Base-by-base conservation (phyloP, 768 basidiomycete species). In the Phaeotremella fagi region DNA sequence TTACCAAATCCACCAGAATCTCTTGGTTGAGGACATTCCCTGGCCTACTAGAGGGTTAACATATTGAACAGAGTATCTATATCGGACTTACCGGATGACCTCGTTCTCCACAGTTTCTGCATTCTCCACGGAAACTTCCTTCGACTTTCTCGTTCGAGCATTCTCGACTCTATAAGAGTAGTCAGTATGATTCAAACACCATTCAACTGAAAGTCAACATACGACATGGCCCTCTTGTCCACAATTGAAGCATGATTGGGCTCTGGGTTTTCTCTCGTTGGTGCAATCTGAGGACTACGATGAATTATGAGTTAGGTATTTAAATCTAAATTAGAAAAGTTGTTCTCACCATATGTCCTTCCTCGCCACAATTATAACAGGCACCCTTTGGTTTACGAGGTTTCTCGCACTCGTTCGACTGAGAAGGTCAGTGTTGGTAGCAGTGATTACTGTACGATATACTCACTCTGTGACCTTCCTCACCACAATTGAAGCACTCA, bases 401-500 rank as follows among this genome's bases (percentile, higher is more conserved):
- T 5, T 54, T 48, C n/a, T 48, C 16, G 25, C 60, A 61, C 9
- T 61, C 52, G n/a, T 37, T 15, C 1, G 60, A 53, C 60, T 61
- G 36, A 1, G 29, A 20, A n/a, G n/a, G 15, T 27, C 44, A 45
- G 22, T 25, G 7, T 15, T 26, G 9, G 4, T 3, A 37, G 38
- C 35, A 27, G 20, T 25, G 20, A 37, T 6, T 14, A 4, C 5
- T 9, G 18, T 20, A 12, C 20, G 38, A 41, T 12, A 14, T 12
- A 48, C 54, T 45, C 24, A 60, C 57, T 36, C 28, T 18, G 29
- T 63, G 61, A 7, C 61, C 58, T 2, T n/a, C 1, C n/a, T 57
- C 48, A 4, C 61, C 61, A 35, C 57, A 63, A 23, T 57, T 54
- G 20, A 43, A 51, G 43, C 58, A 60, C 12, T 23, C 38, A 22